phyloP scores from a whole-genome alignment of 345 rosid genomes.

The Dipteronia dyeriana region DNA sequence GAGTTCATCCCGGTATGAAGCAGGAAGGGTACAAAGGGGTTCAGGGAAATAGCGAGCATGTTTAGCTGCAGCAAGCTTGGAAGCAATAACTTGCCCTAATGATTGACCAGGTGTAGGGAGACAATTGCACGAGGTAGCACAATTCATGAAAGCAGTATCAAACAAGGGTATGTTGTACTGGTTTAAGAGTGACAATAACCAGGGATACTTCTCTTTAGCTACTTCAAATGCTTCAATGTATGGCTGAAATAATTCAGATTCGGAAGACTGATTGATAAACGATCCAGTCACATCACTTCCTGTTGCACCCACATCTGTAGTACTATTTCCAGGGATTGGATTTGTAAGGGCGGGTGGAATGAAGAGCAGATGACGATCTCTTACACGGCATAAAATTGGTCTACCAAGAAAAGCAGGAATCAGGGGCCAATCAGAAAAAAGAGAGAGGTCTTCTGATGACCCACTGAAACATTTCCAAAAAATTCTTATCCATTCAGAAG shows the following conservation, averaged over 20 bases:
- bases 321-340: constrained; percentile 31
- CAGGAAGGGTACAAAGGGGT: constrained; percentile 51
- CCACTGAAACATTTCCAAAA: constrained; percentile 82
- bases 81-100: constrained; percentile 78
- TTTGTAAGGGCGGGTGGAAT: constrained; percentile 62
- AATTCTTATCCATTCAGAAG: constrained; percentile 82
- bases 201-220: constrained; percentile 57
- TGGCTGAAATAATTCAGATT: constrained; percentile 40
- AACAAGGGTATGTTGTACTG: constrained; percentile 84
- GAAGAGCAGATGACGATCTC: constrained; percentile 68
- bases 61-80: constrained; percentile 82
- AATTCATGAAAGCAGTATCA: constrained; percentile 69
- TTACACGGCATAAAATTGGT: constrained; percentile 81
- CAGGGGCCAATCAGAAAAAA: constrained; percentile 88
- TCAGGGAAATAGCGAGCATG: constrained; percentile 71
- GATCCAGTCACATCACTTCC: constrained; percentile 38
- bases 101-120: constrained; percentile 69
- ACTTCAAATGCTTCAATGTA: constrained; percentile 60
- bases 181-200: constrained; percentile 78
- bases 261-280: constrained; percentile 34
- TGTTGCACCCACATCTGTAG: constrained; percentile 29
- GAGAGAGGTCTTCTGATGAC: constrained; percentile 62
- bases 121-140: constrained; percentile 67
- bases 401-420: constrained; percentile 96
- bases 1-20: constrained; percentile 66